phyloP scores from a whole-genome alignment of 139 green algal species.

The Chlorella sp. region DNA sequence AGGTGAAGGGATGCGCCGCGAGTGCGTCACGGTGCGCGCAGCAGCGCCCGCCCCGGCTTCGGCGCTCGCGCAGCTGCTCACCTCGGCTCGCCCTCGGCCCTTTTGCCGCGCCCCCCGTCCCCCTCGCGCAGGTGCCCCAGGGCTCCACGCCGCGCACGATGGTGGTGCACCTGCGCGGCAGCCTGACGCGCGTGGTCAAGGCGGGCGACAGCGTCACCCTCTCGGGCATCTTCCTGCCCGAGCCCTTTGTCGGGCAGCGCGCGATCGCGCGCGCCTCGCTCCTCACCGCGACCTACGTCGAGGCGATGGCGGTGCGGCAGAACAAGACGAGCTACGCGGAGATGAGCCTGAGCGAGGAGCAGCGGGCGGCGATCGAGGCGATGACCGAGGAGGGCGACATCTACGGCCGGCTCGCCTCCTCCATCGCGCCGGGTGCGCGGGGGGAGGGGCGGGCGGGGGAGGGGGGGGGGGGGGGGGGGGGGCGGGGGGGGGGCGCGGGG shows the following conservation, averaged over 20 bases:
- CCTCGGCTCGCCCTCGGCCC: background rate
- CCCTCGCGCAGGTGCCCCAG: constrained; percentile 83
- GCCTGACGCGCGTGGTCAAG: constrained; percentile 85
- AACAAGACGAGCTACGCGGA: constrained; percentile 79
- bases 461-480: background rate
- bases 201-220: constrained; percentile 87
- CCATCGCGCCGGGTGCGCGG: constrained; percentile 70
- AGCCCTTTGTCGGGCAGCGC: constrained; percentile 75
- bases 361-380: constrained; percentile 53
- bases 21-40: background rate
- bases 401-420: constrained; percentile 78
- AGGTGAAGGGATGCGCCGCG: background rate
- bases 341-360: constrained; percentile 46
- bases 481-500: too few species aligned
- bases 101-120: background rate
- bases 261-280: constrained; percentile 66
- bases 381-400: constrained; percentile 64
- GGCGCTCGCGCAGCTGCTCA: background rate
- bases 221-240: constrained; percentile 91
- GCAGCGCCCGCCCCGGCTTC: background rate
- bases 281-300: constrained; percentile 90
- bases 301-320: constrained; percentile 79
- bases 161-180: constrained; percentile 84
- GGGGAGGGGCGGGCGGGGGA: background rate
- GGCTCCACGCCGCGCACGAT: constrained; percentile 91